A percentile compares a stretch with the other conserved stretches of the same genome.
phyloP scores from a whole-genome alignment of 2,329 filamentous ascomycete species.

The Alternaria incomplexa region DNA sequence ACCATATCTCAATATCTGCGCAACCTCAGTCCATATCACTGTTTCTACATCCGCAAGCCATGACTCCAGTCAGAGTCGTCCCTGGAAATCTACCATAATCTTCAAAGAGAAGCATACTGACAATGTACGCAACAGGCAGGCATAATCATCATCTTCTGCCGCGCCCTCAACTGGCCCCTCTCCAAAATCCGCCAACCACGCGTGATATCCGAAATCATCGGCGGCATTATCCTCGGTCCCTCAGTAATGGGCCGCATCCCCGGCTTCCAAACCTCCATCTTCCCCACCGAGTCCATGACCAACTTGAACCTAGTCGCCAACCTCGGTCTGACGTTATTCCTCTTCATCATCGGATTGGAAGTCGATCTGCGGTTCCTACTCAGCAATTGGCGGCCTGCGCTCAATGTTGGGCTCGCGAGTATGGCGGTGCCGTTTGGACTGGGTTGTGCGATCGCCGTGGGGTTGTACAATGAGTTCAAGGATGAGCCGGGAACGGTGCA shows the following conservation, averaged over 20 bases:
- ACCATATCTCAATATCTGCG: background rate
- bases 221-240: slow-evolving; percentile 83
- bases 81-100: background rate
- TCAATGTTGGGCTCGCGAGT: slow-evolving; percentile 77
- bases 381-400: slow-evolving; percentile 80
- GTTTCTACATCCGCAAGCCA: background rate
- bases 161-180: slow-evolving; percentile 76
- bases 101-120: background rate
- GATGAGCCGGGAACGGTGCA: slow-evolving; percentile 61
- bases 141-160: slow-evolving; percentile 78
- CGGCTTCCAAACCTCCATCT: slow-evolving; percentile 76
- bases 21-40: background rate
- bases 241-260: slow-evolving; percentile 88
- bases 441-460: slow-evolving; percentile 80
- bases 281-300: slow-evolving; percentile 76
- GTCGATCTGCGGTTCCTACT: slow-evolving; percentile 79
- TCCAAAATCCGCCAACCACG: slow-evolving; percentile 79
- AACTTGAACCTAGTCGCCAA: slow-evolving; percentile 80
- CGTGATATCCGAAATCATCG: slow-evolving; percentile 84
- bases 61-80: background rate
- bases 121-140: slow-evolving; percentile 57
- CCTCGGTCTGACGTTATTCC: slow-evolving; percentile 80
- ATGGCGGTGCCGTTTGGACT: slow-evolving; percentile 85
- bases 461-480: slow-evolving; percentile 77
- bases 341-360: slow-evolving; percentile 88